phyloP scores from a whole-genome alignment of 495 filamentous ascomycete genomes.

The Xylaria intraflava region DNA sequence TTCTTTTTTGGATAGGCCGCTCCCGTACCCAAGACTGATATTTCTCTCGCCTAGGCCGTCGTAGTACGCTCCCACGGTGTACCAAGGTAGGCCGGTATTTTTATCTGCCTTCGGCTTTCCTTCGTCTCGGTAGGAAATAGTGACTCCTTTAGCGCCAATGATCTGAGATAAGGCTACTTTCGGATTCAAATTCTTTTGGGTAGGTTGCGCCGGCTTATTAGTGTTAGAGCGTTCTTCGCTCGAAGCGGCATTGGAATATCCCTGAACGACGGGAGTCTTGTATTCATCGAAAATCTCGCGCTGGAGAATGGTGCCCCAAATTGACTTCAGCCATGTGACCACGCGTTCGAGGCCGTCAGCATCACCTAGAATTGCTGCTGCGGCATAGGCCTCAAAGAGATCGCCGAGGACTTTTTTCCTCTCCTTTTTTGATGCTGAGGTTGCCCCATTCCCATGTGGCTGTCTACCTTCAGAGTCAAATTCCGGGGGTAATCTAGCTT shows the following conservation, averaged over 20 bases:
- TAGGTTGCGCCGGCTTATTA: neutral
- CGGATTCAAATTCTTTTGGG: conserved; percentile 21
- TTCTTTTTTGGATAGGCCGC: conserved; percentile 62
- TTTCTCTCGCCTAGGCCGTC: conserved; percentile 66
- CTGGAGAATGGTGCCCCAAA: conserved; percentile 53
- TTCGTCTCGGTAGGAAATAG: conserved; percentile 59
- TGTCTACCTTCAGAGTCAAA: conserved; percentile 29
- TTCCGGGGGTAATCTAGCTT: conserved; percentile 46
- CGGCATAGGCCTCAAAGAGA: conserved; percentile 84
- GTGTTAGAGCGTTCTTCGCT: conserved; percentile 1
- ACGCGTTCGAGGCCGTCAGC: conserved; percentile 53
- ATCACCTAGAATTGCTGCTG: conserved; percentile 64
- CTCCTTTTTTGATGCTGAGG: conserved; percentile 40
- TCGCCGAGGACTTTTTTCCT: conserved; percentile 67
- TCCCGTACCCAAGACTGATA: conserved; percentile 58
- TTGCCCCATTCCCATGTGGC: conserved; percentile 17
- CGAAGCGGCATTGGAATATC: conserved; percentile 12
- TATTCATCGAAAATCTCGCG: conserved; percentile 37
- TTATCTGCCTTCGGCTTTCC: conserved; percentile 47
- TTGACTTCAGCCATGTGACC: conserved; percentile 58
- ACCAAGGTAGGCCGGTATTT: conserved; percentile 51
- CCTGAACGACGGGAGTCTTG: conserved; percentile 3
- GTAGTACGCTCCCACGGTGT: conserved; percentile 61
- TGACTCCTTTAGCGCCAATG: conserved; percentile 54
- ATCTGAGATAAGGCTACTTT: conserved; percentile 50